phyloP scores from a whole-genome alignment of 2,329 filamentous ascomycete species.

The Hirsutella thompsonii region DNA sequence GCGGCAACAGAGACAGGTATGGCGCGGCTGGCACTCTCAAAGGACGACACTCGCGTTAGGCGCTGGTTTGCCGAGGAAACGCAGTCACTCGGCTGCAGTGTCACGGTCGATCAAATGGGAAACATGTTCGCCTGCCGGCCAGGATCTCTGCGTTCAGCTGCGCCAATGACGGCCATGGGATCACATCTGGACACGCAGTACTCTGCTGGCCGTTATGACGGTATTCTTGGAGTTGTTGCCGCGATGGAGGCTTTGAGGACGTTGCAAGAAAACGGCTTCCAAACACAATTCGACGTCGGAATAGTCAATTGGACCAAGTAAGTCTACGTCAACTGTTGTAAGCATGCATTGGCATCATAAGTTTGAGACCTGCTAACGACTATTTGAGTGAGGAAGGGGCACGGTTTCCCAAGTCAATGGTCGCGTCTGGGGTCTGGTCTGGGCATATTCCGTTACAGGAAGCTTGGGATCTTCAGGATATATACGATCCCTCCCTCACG shows the following conservation, averaged over 20 bases:
- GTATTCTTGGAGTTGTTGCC: constrained; percentile 61
- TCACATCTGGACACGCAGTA: constrained; percentile 58
- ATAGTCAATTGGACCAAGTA: constrained; percentile 70
- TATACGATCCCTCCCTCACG: constrained; percentile 15
- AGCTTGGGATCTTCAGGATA: constrained; percentile 53
- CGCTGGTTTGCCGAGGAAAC: constrained; percentile 63
- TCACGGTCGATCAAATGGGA: constrained; percentile 63
- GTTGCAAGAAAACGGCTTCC: constrained; percentile 51
- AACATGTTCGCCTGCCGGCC: constrained; percentile 67
- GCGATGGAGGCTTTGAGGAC: constrained; percentile 61
- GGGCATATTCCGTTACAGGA: constrained; percentile 47
- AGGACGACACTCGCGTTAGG: constrained; percentile 57
- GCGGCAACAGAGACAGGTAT: constrained; percentile 52
- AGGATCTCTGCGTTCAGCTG: constrained; percentile 22
- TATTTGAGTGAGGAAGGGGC: constrained; percentile 60
- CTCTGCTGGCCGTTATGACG: constrained; percentile 57
- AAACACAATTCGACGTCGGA: constrained; percentile 59
- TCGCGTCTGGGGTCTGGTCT: constrained; percentile 68
- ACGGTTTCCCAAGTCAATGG: constrained; percentile 64
- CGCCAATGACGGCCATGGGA: constrained; percentile 49
- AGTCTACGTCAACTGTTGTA: too few species aligned
- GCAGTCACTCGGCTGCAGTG: constrained; percentile 48
- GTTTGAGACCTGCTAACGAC: too few species aligned
- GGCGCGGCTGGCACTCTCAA: constrained; percentile 58
- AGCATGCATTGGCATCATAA: too few species aligned